A percentile compares a stretch with the other conserved stretches of the same genome.
Evolutionary conservation across 306 rosid species (phyloP).

Genomic region (Cyclanthera cordifolia): DNA sequence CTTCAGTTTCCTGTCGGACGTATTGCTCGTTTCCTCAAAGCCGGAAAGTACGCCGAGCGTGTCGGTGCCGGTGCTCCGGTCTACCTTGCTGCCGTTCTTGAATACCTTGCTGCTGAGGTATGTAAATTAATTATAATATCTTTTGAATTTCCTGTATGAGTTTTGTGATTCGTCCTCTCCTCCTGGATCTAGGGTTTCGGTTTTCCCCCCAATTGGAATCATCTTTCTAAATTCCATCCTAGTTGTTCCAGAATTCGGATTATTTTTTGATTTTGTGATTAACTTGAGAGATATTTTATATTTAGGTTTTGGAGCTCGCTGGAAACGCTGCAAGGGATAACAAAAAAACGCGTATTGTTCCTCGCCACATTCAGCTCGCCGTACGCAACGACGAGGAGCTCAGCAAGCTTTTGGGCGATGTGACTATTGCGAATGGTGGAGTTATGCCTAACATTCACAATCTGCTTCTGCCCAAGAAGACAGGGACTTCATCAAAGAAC

Average conservation of each 20-base stretch:
- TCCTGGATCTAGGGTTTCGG: not conserved
- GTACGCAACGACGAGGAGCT: constrained; percentile 80
- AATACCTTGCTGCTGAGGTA: constrained; percentile 91
- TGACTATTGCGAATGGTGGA: constrained; percentile 87
- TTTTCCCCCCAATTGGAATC: not conserved
- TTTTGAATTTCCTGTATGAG: not conserved
- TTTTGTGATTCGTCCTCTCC: not conserved
- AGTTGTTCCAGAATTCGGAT: no score
- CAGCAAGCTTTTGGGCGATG: constrained; percentile 78
- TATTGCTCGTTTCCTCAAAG: constrained; percentile 75
- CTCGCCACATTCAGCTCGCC: constrained; percentile 73
- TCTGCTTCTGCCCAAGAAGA: constrained; percentile 65
- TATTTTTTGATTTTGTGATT: no score
- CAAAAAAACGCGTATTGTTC: constrained; percentile 86
- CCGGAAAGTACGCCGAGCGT: constrained; percentile 84
- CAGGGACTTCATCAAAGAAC: constrained; percentile 48
- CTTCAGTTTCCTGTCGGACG: constrained; percentile 90
- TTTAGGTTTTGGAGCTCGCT: constrained; percentile 75
- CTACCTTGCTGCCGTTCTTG: constrained; percentile 81
- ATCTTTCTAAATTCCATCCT: not conserved
- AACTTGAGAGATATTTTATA: no score
- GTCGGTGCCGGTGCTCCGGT: constrained; percentile 96
- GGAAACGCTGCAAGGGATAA: constrained; percentile 90
- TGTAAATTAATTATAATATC: not conserved
- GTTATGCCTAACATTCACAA: constrained; percentile 95